Evolutionary conservation across 139 green algal species (phyloP).

Genomic region (Micractinium sp.): DNA sequence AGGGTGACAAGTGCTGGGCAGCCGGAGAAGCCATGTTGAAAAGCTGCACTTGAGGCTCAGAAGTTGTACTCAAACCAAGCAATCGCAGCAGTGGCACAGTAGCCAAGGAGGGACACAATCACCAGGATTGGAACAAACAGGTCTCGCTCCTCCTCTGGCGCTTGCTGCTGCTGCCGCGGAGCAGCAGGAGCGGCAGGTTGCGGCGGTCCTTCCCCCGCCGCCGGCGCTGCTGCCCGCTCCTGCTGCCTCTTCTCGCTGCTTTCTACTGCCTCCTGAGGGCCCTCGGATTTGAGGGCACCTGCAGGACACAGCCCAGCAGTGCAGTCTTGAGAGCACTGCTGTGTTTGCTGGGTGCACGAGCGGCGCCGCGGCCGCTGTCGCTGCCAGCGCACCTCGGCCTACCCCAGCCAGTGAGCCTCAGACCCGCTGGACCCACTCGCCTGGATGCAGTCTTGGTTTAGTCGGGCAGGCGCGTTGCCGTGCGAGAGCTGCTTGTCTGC

Average conservation of each 20-base stretch:
- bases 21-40: neutral
- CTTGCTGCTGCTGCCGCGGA: neutral
- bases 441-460: too few species aligned
- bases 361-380: too few species aligned
- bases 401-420: neutral
- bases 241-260: neutral
- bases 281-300: neutral
- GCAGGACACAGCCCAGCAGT: neutral
- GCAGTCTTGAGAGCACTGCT: neutral
- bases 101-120: neutral
- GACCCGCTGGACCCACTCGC: too few species aligned
- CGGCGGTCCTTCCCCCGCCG: neutral
- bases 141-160: slow-evolving; percentile 11
- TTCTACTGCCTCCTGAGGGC: neutral
- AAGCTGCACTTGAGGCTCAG: neutral
- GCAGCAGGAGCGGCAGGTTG: neutral
- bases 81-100: slow-evolving; percentile 18
- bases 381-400: neutral
- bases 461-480: too few species aligned
- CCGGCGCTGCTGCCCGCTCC: neutral
- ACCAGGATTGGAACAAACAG: slow-evolving; percentile 28
- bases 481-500: too few species aligned
- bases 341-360: neutral
- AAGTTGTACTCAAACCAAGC: slow-evolving; percentile 26
- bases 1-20: too few species aligned